Evolutionary conservation across 495 filamentous ascomycete species (phyloP), one percentile per base, ranked within the genome.

Genomic region (Parathielavia appendiculata): DNA sequence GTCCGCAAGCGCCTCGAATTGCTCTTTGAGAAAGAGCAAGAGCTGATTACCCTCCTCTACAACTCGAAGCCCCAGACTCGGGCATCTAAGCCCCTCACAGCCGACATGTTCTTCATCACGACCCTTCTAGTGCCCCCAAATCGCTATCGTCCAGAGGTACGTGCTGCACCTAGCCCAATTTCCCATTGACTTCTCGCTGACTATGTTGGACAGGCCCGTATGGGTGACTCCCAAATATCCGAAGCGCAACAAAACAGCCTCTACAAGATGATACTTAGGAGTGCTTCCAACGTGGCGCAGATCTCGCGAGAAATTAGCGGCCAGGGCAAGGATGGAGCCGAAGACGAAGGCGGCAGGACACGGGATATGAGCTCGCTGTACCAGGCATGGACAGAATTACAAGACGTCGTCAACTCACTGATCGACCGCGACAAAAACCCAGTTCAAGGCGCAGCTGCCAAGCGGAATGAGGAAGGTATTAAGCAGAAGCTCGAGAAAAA

Each of bases 401-500:
- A 99, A 71, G 90, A 96, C 52, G 75, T 80, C 45, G 92, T 97
- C 56, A 99, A 99, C 65, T 84, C 88, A 36, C 73, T 97, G 44
- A 87, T 97, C 60, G 95, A 99, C 69, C 79, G 84, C 26, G 85
- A 95, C 65, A 85, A 89, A 60, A 95, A 89, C 69, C 87, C 89
- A 13, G 76, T 90, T 12, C 83, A 85, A 43, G 91, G 92, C 10
- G 73, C 80, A 5, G 89, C 89, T 9, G 86, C 79, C 5, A 82
- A 81, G 66, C 73, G 79, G 49, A 84, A 86, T 45, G 84, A 88
- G 57, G 86, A 91, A 40, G 95, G 95, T 57, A 95, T 99, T 71
- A 99, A 97, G 73, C 95, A 99, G 67, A 87, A 90, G 65, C 81
- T 99, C 16, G 95, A 99, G 73, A 97, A 97, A 80, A 99, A 99